These are phyloP conservation scores for Pichia cactophila DNA, from an alignment of 1,139 yeast genomes.

Conservation along the genomic window DNA sequence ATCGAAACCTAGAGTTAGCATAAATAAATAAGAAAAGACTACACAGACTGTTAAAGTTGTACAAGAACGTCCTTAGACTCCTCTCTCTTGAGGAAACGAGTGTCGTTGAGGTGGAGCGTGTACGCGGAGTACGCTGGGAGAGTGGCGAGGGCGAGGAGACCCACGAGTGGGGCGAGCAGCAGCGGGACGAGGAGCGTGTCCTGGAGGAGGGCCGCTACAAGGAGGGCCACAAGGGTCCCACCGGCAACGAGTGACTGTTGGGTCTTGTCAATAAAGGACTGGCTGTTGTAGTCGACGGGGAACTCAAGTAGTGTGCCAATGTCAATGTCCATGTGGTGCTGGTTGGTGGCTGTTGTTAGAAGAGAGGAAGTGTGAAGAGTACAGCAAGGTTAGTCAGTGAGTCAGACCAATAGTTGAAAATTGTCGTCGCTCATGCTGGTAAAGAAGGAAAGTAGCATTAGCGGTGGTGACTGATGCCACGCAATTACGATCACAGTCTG, in stretches of 20 bases:
- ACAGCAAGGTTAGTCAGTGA: too few relatives aligned
- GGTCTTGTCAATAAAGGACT: conserved; percentile 34
- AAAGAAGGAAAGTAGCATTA: too few relatives aligned
- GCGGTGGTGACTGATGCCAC: too few relatives aligned
- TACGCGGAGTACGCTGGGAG: conserved; percentile 44
- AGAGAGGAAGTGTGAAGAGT: too few relatives aligned
- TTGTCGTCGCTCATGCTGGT: too few relatives aligned
- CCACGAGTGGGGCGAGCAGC: conserved; percentile 32
- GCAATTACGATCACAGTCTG: too few relatives aligned
- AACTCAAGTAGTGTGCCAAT: conserved; percentile 6
- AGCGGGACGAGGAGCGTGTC: conserved; percentile 33
- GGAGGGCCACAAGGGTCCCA: conserved; percentile 34
- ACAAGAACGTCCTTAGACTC: neutral
- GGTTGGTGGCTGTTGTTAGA: too few relatives aligned
- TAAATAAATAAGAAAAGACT: too few relatives aligned
- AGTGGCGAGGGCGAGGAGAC: conserved; percentile 33
- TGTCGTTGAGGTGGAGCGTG: neutral
- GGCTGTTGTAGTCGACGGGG: conserved; percentile 54
- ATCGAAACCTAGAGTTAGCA: conserved; percentile 59
- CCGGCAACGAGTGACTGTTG: conserved; percentile 22
- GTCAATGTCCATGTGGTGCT: neutral
- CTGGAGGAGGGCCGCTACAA: conserved; percentile 40
- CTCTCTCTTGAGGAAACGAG: neutral
- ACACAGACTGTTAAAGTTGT: neutral
- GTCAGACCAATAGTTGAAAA: too few relatives aligned